A percentile compares a stretch with the other conserved stretches of the same genome.
Evolutionary conservation across 2,329 filamentous ascomycete species (phyloP).

Genomic region (Botrytis pseudocinerea): DNA sequence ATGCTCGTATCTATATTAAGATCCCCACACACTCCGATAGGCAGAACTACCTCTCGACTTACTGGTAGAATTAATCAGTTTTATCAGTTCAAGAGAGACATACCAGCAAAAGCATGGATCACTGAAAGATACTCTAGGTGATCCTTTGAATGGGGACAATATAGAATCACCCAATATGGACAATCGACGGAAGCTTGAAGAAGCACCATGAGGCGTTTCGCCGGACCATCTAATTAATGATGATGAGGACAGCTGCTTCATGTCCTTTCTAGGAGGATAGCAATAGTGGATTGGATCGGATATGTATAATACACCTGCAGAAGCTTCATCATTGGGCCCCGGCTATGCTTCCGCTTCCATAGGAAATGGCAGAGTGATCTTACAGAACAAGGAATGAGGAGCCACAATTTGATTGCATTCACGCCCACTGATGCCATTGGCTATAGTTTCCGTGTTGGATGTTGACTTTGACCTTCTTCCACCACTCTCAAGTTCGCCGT

Average conservation of each 20-base stretch:
- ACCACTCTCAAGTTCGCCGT: background rate
- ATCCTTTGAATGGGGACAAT: background rate
- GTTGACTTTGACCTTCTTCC: constrained; percentile 4
- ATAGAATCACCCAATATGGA: background rate
- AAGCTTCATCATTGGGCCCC: constrained; percentile 12
- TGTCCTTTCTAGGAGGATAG: background rate
- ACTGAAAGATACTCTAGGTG: background rate
- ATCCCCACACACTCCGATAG: background rate
- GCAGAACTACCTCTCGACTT: background rate
- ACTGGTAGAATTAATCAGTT: background rate
- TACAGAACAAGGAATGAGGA: constrained; percentile 12
- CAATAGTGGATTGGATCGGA: constrained; percentile 9
- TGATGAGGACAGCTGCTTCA: constrained; percentile 10
- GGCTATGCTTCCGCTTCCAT: constrained; percentile 15
- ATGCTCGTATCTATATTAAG: background rate
- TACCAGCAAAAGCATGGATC: constrained; percentile 11
- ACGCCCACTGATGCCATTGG: constrained; percentile 11
- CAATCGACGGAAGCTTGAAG: background rate
- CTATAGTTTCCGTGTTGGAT: background rate
- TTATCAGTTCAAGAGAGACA: background rate
- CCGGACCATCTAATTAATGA: background rate
- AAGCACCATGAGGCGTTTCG: background rate
- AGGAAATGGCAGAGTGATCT: constrained; percentile 3
- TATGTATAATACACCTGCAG: constrained; percentile 12
- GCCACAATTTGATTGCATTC: background rate